Evolutionary conservation across 2,329 filamentous ascomycete species (phyloP), one percentile per base, ranked within the genome.

Genomic region (Cryphonectria carpinicola): DNA sequence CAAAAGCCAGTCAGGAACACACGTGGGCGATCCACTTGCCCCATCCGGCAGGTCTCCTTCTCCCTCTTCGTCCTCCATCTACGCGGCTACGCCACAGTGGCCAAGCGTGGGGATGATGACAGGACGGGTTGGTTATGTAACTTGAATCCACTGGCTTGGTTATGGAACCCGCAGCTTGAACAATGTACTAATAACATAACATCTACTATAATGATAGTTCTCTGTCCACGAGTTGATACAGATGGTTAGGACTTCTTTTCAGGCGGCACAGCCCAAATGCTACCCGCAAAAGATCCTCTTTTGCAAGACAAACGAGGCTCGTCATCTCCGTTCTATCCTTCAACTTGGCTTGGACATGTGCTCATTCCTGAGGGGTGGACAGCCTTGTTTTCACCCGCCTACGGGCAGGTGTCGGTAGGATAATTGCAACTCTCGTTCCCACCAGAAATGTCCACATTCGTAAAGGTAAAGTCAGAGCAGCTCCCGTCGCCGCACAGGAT

Each of bases 381-480:
- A 58, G 14, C 54, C 19, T 19, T 17, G 25, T 8, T 22, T 19
- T 39, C 22, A 37, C 17, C 17, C 32, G 56, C 17, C 22, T n/a
- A 39, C 5, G 58, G 70, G 61, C 70, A 72, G 11, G 68, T 67
- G 35, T 14, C 17, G 2, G 68, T 65, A n/a, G 73, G 73, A 46
- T 65, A 74, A 54, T 74, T 74, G 56, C 73, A 74, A 66, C 70
- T 74, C 66, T 68, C 67, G 37, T 77, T 77, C 65, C 87, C 87
- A 54, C 87, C 87, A 28, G 84, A 86, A 52, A 89, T 80, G 60
- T 73, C 76, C 72, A 86, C 83, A 62, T 79, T 81, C 19, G 77
- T 80, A 85, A 86, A 89, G 22, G 81, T 85, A 85, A 87, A 90
- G 78, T 82, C 80, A 6, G 80, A 82, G 78, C 86, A 87, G 68